These are phyloP conservation scores for Globisporangium yorkense DNA, from an alignment of 352 stramenopile genomes.

Conservation along the genomic window DNA sequence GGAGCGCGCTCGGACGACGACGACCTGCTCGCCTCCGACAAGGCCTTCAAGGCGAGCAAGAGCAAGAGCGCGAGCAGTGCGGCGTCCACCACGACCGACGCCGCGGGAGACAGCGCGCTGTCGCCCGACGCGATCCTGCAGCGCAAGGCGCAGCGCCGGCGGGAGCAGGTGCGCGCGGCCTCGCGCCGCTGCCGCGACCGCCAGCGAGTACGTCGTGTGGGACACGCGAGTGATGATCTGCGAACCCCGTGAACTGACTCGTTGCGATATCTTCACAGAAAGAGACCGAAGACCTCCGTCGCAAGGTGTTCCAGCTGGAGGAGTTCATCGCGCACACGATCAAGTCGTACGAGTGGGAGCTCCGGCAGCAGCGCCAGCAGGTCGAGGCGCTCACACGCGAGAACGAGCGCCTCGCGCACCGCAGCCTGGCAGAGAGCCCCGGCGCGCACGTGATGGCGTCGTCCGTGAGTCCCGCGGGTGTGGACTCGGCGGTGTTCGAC, in stretches of 20 bases:
- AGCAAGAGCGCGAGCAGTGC: background rate
- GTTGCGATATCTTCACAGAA: conserved; percentile 12
- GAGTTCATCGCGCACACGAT: conserved; percentile 58
- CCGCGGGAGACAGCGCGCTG: conserved; percentile 16
- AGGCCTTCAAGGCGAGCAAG: conserved; percentile 15
- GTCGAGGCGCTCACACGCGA: conserved; percentile 34
- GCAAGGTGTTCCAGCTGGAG: conserved; percentile 65
- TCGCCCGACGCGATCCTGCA: conserved; percentile 45
- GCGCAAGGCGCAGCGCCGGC: conserved; percentile 52
- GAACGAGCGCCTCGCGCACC: conserved; percentile 29
- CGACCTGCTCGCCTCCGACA: conserved; percentile 14
- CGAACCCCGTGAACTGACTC: background rate
- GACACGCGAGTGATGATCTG: no score
- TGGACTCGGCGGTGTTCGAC: conserved; percentile 17
- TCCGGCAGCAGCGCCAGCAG: conserved; percentile 34
- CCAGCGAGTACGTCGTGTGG: conserved; percentile 25
- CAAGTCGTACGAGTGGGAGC: conserved; percentile 50
- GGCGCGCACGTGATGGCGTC: background rate
- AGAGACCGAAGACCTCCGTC: conserved; percentile 60
- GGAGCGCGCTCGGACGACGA: conserved; percentile 40
- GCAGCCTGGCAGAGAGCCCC: background rate
- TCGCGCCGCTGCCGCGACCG: conserved; percentile 54
- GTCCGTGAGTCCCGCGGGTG: conserved; percentile 17
- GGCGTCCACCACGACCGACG: conserved; percentile 2
- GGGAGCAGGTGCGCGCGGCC: conserved; percentile 56